Percentiles rank a stretch among this genome's conserved stretches.
These are phyloP conservation scores for Aspergillus bertholletiae DNA, from an alignment of 495 filamentous ascomycete species.

Conservation along the genomic window DNA sequence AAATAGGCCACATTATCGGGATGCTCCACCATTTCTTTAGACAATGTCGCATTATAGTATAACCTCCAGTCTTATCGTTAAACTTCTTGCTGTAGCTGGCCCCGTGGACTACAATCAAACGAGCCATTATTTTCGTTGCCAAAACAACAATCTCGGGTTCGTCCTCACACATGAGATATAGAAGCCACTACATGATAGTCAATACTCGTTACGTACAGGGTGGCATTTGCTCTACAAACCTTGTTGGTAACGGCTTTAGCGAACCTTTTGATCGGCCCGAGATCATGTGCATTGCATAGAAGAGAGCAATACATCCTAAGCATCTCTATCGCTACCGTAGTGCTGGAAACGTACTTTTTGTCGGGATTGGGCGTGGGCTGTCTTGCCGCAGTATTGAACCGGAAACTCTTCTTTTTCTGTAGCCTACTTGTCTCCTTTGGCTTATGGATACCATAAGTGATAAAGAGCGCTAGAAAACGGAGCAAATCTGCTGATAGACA, in stretches of 20 bases:
- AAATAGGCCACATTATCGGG: conserved; percentile 79
- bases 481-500: conserved; percentile 78
- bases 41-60: conserved; percentile 74
- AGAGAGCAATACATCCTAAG: conserved; percentile 79
- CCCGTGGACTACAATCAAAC: conserved; percentile 80
- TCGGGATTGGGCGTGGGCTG: conserved; percentile 23
- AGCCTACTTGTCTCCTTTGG: conserved; percentile 38
- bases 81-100: conserved; percentile 79
- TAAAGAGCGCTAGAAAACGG: conserved; percentile 83
- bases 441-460: conserved; percentile 87
- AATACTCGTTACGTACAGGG: background rate
- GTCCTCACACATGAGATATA: conserved; percentile 87
- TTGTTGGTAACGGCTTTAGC: conserved; percentile 94
- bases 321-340: conserved; percentile 68
- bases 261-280: conserved; percentile 73
- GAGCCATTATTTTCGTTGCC: conserved; percentile 80
- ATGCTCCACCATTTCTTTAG: conserved; percentile 89
- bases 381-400: conserved; percentile 27
- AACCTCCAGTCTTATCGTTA: conserved; percentile 77
- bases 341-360: conserved; percentile 29
- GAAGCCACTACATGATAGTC: conserved; percentile 67
- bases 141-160: conserved; percentile 78
- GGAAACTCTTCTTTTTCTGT: conserved; percentile 51
- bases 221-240: conserved; percentile 47
- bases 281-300: conserved; percentile 69